Conservation (phyloP, 2,329 filamentous ascomycete genomes). For the Aphanoascus verrucosus region DNA sequence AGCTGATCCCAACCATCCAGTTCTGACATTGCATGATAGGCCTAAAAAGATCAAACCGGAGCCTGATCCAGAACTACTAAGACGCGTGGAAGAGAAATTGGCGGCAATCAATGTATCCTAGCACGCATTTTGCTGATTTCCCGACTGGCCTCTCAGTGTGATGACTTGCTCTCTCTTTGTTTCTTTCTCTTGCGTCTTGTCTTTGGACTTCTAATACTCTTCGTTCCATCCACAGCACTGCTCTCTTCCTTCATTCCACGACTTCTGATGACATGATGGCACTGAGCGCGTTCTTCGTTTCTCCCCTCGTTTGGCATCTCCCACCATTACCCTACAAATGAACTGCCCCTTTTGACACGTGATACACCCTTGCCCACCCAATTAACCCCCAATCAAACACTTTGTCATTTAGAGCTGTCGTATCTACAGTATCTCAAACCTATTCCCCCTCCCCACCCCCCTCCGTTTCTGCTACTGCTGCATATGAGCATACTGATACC, state of each 20-base stretch:
- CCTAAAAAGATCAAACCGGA: constrained; percentile 33
- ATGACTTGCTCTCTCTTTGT: not conserved
- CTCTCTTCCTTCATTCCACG: constrained; percentile 5
- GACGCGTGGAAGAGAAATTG: constrained; percentile 32
- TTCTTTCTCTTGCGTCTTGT: not conserved
- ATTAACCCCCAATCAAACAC: not conserved
- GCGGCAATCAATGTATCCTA: constrained; percentile 16
- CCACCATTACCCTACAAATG: no score
- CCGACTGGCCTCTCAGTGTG: not conserved
- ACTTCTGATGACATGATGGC: constrained; percentile 14
- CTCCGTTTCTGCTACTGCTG: not conserved
- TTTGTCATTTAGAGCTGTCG: not conserved
- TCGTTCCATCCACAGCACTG: not conserved
- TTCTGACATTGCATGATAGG: constrained; percentile 19
- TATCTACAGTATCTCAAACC: not conserved
- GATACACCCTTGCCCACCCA: not conserved
- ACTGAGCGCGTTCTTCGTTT: constrained; percentile 8
- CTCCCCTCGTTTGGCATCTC: not conserved
- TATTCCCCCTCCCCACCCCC: not conserved
- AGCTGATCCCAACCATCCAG: not conserved
- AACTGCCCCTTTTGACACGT: not conserved
- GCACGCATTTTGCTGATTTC: not conserved
- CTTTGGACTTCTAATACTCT: not conserved
- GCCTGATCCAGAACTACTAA: constrained; percentile 30
- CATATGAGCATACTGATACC: constrained; percentile 7